A percentile compares a stretch with the other conserved stretches of the same genome.
Conservation (phyloP, 1,139 yeast genomes). For the Pichia sp. region DNA sequence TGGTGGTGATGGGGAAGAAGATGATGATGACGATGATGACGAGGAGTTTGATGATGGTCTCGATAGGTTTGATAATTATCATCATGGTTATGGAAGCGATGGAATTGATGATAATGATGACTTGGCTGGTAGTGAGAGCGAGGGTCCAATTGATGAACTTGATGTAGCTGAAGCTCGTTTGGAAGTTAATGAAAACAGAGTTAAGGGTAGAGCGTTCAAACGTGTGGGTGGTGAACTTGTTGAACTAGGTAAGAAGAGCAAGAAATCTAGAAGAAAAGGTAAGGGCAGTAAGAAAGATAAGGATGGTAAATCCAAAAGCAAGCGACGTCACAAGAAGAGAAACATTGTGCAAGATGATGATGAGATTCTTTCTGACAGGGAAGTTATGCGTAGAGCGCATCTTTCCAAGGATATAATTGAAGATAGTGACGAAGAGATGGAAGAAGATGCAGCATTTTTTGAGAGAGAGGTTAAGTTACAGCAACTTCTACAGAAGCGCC, state of each 20-base stretch:
- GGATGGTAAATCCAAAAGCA: constrained; percentile 8
- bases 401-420: constrained; percentile 49
- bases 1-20: constrained; percentile 3
- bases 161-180: constrained; percentile 23
- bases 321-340: constrained; percentile 9
- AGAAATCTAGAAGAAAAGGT: constrained; percentile 11
- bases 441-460: constrained; percentile 45
- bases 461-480: constrained; percentile 52
- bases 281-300: constrained; percentile 10
- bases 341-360: constrained; percentile 10
- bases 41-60: background rate
- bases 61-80: constrained; percentile 6
- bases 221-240: constrained; percentile 10
- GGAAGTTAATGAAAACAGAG: constrained; percentile 10
- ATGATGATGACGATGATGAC: constrained; percentile 1
- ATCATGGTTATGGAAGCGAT: constrained; percentile 10
- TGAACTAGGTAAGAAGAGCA: constrained; percentile 7
- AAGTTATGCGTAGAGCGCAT: constrained; percentile 14
- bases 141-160: constrained; percentile 12
- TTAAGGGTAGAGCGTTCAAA: constrained; percentile 21
- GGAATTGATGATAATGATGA: constrained; percentile 13
- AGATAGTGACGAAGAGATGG: constrained; percentile 64
- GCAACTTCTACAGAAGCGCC: constrained; percentile 26
- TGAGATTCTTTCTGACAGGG: constrained; percentile 10
- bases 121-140: constrained; percentile 13